A percentile compares a stretch with the other conserved stretches of the same genome.
Evolutionary conservation across 1,284 basidiomycete genomes (phyloP).

Genomic region (Melampsora larici-populina): DNA sequence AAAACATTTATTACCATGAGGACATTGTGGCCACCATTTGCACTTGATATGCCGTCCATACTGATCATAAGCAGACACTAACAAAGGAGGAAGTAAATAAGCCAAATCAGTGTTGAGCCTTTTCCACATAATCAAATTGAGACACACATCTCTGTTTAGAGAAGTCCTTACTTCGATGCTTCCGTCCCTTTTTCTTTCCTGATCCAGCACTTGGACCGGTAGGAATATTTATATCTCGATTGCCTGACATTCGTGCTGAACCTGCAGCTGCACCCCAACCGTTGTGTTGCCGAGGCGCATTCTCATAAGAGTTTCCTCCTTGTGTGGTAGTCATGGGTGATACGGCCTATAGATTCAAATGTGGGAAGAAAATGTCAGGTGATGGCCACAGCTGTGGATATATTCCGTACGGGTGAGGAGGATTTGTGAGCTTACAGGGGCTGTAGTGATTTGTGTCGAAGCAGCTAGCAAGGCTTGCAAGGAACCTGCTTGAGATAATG

Average conservation of each 20-base stretch:
- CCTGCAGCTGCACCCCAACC: slow-evolving; percentile 40
- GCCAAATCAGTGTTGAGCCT: background rate
- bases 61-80: slow-evolving; percentile 36
- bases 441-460: slow-evolving; percentile 1
- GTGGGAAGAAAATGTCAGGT: background rate
- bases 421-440: background rate
- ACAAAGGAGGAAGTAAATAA: background rate
- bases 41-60: slow-evolving; percentile 40
- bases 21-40: slow-evolving; percentile 41
- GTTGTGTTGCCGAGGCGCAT: slow-evolving; percentile 4
- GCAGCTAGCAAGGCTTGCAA: slow-evolving; percentile 34
- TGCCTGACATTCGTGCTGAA: slow-evolving; percentile 10
- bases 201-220: slow-evolving; percentile 35
- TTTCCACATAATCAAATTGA: background rate
- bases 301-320: slow-evolving; percentile 7
- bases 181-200: background rate
- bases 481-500: slow-evolving; percentile 29
- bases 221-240: slow-evolving; percentile 26
- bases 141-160: background rate
- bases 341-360: background rate
- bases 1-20: slow-evolving; percentile 38
- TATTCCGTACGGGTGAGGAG: background rate
- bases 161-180: slow-evolving; percentile 27
- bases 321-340: background rate
- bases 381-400: background rate